Conservation (phyloP, 2,329 filamentous ascomycete species). For the Aspergillus brasiliensis region DNA sequence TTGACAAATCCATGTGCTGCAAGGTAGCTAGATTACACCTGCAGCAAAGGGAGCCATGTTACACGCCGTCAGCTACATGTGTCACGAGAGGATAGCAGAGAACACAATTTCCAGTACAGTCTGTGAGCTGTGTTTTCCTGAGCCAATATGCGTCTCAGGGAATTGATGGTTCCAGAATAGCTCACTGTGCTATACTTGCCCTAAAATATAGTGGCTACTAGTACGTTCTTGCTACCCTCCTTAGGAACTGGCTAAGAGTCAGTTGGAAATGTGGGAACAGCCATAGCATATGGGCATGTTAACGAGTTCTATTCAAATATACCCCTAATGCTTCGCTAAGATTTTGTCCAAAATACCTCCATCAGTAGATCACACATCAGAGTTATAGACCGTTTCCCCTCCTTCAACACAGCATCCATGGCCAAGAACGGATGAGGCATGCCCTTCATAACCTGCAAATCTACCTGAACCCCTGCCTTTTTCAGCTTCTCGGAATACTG, state of each 20-base stretch:
- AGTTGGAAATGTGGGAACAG: not conserved
- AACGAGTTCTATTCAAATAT: not conserved
- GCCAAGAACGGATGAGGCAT: conserved; percentile 62
- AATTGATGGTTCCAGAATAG: too few species aligned
- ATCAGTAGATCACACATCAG: conserved; percentile 43
- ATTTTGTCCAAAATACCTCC: conserved; percentile 31
- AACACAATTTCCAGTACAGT: too few species aligned
- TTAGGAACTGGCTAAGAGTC: not conserved
- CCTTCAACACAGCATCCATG: conserved; percentile 59
- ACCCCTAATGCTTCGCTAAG: not conserved
- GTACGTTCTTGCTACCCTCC: too few species aligned
- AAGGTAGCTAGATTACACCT: not conserved
- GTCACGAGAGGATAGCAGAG: too few species aligned
- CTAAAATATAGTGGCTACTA: too few species aligned
- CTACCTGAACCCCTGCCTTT: conserved; percentile 50
- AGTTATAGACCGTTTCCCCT: conserved; percentile 55
- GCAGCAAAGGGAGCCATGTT: not conserved
- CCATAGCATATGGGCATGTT: not conserved
- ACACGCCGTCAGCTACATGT: not conserved
- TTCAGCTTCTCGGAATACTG: conserved; percentile 53
- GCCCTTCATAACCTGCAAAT: conserved; percentile 55
- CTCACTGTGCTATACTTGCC: too few species aligned
- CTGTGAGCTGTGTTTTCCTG: too few species aligned
- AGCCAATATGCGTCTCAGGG: too few species aligned
- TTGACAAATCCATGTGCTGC: not conserved